Evolutionary conservation across 2,329 filamentous ascomycete genomes (phyloP), one percentile per base, ranked within the genome.

Genomic region (Fusarium robinianum): DNA sequence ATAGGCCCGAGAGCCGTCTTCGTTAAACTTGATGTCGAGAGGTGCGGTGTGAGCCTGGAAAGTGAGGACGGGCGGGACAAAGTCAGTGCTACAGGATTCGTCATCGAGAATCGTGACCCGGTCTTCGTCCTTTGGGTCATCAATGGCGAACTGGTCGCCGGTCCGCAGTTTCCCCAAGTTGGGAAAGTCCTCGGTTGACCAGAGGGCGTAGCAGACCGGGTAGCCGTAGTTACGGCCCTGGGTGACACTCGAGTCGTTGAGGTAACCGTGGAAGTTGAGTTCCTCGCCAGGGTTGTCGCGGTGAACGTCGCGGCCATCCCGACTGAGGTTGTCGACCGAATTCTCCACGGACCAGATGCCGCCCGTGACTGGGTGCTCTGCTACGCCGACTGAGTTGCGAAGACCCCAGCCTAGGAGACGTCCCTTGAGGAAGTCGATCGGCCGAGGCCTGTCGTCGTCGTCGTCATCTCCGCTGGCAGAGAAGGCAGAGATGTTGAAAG

Each of bases 201-300:
- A 89, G 7, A 84, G 72, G 1, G 85, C 73, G 57, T 82, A 86
- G 69, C 87, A 90, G 31, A 73, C 67, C 2, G 87, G 87, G 60
- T 89, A 90, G 15, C 86, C 87, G 59, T 84, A 85, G 64, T 88
- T 88, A 3, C 65, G 66, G 11, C 71, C 72, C 41, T 68, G 63
- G 14, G 63, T 41, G 8, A 52, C 61, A 0, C 53, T 52, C 8
- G 65, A 56, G 10, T 64, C 58, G 47, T 66, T 64, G 32, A 87
- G 69, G 44, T 75, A 77, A 4, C 86, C 85, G 47, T 86, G 80
- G 63, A 80, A 88, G 65, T 90, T 89, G 63, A 90, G 67, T 66
- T 90, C 84, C 61, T 90, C 87, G 11, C 76, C 86, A 0, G 86
- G 86, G 58, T 90, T 90, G 57, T 87, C 74, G 47, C 79, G 65